Evolutionary conservation across 2,329 filamentous ascomycete species (phyloP).

Genomic region (Aspergillus neoniger): DNA sequence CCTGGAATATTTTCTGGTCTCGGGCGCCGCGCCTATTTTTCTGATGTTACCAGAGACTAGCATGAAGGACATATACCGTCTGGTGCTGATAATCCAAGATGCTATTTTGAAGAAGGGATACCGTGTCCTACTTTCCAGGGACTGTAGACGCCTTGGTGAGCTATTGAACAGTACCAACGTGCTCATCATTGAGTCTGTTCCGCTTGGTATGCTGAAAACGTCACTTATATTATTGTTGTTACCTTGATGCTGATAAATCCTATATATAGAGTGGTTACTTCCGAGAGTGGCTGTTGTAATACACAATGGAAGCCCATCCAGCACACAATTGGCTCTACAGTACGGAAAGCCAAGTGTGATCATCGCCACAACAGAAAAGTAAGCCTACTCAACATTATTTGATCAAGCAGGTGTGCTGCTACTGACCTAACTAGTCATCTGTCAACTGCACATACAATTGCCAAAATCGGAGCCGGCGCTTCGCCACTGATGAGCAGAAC

Average conservation of each 20-base stretch:
- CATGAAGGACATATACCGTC: not conserved
- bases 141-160: not conserved
- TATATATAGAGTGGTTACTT: not conserved
- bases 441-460: not conserved
- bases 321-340: not conserved
- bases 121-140: not conserved
- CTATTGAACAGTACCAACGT: not conserved
- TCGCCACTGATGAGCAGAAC: not conserved
- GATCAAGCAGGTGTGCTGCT: not conserved
- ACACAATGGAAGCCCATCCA: not conserved
- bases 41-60: not conserved
- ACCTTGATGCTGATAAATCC: too few species aligned
- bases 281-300: constrained; percentile 1
- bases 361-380: not conserved
- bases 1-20: not conserved
- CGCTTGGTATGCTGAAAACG: not conserved
- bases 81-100: not conserved
- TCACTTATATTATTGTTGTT: too few species aligned
- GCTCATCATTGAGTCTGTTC: not conserved
- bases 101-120: not conserved
- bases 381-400: not conserved
- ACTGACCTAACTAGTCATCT: not conserved
- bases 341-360: not conserved
- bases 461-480: not conserved
- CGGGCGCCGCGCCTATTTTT: not conserved